Evolutionary conservation across 768 basidiomycete genomes (phyloP), one percentile per base, ranked within the genome.

Genomic region (Agaricus blazei): DNA sequence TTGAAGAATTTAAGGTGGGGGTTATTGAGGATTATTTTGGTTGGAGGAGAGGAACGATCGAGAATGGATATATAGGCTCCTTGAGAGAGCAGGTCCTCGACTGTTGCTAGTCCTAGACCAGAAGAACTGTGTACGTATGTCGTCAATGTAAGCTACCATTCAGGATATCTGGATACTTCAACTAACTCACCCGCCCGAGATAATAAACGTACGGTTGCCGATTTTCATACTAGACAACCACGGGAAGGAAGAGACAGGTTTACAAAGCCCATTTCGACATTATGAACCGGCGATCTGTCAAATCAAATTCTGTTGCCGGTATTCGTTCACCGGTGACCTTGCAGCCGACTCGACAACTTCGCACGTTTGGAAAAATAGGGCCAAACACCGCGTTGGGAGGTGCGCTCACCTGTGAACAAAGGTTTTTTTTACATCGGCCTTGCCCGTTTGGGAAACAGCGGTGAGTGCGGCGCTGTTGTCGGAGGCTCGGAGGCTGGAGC

Each of bases 81-180:
- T 9, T 70, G 67, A 2, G 68, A 60, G 37, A 79, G 69, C 31
- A 86, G 72, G 51, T 72, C 71, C 4, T 71, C 64, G 6, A 73
- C 78, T 3, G 82, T 80, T 4, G 79, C 78, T 8, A 82, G 72
- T 15, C 83, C 83, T 9, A 84, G 72, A 24, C 83, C 83, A 23
- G 80, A 81, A 15, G 81, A 81, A 12, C 81, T 83, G 56, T 26
- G 55, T 12, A 43, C 38, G 27, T 40, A 23, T 50, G 40, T 48
- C 9, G 38, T 49, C 34, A 49, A 37, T 27, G 19, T 34, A 47
- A n/a, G 4, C 12, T 4, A 31, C 44, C 26, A 24, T 28, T 42
- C 28, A 40, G 12, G 24, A 27, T 9, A 37, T 7, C 7, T 53
- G 28, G 1, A 45, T 9, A 38, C 37, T 9, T 8, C 27, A 14